These are phyloP conservation scores for Fraxinus velutina DNA, from an alignment of 305 asterid species.

Conservation along the genomic window DNA sequence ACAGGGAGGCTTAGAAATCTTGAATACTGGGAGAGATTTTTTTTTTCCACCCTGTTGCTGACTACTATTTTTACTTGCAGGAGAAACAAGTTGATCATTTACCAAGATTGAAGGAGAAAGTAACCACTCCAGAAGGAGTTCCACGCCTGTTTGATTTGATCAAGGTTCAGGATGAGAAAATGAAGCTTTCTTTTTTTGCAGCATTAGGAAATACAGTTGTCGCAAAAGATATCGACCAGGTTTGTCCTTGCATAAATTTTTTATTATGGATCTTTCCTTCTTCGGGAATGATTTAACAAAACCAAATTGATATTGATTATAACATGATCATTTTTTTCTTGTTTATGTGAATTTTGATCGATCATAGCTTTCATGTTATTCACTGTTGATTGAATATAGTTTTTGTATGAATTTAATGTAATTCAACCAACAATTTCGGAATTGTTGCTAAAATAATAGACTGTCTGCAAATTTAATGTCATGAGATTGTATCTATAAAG, in stretches of 20 bases:
- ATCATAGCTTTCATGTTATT: not conserved
- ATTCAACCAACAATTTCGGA: not conserved
- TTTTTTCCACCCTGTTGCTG: not conserved
- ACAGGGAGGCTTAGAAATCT: not conserved
- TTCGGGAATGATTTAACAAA: not conserved
- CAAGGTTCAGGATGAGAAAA: constrained; percentile 79
- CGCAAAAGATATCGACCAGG: constrained; percentile 84
- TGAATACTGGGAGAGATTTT: not conserved
- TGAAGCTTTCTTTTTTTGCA: constrained; percentile 86
- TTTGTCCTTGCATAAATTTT: constrained; percentile 15
- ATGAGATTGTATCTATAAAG: not conserved
- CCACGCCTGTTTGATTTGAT: constrained; percentile 90
- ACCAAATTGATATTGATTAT: not conserved
- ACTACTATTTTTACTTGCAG: constrained; percentile 40
- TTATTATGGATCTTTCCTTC: constrained; percentile 2
- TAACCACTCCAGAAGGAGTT: constrained; percentile 72
- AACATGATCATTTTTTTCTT: not conserved
- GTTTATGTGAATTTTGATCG: not conserved
- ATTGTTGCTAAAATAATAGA: not conserved
- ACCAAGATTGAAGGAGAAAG: constrained; percentile 56
- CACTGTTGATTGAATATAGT: not conserved
- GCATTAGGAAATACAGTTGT: constrained; percentile 77
- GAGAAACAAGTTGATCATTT: constrained; percentile 72
- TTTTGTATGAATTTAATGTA: not conserved
- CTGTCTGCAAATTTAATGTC: not conserved